A percentile compares a stretch with the other conserved stretches of the same genome.
Conservation (phyloP, 768 basidiomycete genomes). For the Harrya chromipes region DNA sequence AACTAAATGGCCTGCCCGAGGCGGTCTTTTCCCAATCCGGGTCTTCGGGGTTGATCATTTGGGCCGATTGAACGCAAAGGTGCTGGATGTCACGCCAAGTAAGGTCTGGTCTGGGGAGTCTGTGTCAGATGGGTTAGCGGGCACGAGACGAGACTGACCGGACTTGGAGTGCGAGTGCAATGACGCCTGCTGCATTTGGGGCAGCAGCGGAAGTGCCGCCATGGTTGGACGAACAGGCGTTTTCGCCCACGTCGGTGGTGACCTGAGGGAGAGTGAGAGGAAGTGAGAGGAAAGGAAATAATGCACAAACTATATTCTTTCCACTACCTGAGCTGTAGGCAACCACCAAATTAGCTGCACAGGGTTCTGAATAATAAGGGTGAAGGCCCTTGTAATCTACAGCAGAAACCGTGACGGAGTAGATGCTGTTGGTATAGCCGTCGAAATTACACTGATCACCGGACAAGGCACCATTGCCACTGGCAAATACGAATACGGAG, state of each 20-base stretch:
- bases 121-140: constrained; percentile 10
- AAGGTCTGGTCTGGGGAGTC: constrained; percentile 70
- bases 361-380: constrained; percentile 97
- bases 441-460: constrained; percentile 99
- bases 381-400: constrained; percentile 91
- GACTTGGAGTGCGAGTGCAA: constrained; percentile 84
- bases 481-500: constrained; percentile 94
- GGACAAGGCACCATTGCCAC: constrained; percentile 87
- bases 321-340: constrained; percentile 95
- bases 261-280: constrained; percentile 50
- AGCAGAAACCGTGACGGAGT: constrained; percentile 94
- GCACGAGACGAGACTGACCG: constrained; percentile 47
- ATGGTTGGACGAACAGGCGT: constrained; percentile 76
- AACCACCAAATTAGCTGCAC: constrained; percentile 95
- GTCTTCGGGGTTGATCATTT: constrained; percentile 80
- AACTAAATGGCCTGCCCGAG: constrained; percentile 50
- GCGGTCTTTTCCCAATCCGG: constrained; percentile 92
- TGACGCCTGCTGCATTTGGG: constrained; percentile 92
- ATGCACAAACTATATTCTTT: constrained; percentile 76
- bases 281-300: constrained; percentile 1
- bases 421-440: constrained; percentile 98
- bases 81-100: constrained; percentile 97
- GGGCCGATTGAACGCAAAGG: constrained; percentile 73
- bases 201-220: constrained; percentile 98
- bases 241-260: constrained; percentile 90